A percentile compares a stretch with the other conserved stretches of the same genome.
phyloP scores from a whole-genome alignment of 768 basidiomycete genomes.

The Fomitopsis serialis region DNA sequence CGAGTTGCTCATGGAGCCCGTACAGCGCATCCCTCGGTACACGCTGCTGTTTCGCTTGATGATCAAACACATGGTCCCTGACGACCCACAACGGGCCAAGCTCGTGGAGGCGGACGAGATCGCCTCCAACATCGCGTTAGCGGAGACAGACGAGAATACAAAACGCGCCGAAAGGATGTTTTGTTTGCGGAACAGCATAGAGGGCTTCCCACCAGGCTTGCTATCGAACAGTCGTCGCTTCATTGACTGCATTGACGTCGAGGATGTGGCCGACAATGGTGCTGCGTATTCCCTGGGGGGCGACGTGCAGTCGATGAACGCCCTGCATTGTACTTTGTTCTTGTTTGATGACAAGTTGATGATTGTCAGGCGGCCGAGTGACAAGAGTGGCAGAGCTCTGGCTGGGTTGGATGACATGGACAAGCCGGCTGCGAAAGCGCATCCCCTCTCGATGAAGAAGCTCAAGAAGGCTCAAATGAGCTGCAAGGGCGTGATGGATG shows the following conservation, averaged over 20 bases:
- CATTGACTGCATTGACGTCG: slow-evolving; percentile 90
- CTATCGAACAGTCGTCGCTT: slow-evolving; percentile 85
- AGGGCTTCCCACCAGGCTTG: slow-evolving; percentile 87
- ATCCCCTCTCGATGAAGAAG: slow-evolving; percentile 48
- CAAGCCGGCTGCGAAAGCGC: slow-evolving; percentile 55
- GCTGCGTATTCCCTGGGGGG: slow-evolving; percentile 35
- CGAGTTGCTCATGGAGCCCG: slow-evolving; percentile 93
- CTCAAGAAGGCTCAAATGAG: slow-evolving; percentile 79
- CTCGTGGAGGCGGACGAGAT: slow-evolving; percentile 82
- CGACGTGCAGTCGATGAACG: slow-evolving; percentile 34
- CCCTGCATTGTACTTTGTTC: slow-evolving; percentile 82
- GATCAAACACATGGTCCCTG: slow-evolving; percentile 80
- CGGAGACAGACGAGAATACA: slow-evolving; percentile 89
- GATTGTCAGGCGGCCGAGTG: slow-evolving; percentile 80
- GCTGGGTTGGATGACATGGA: slow-evolving; percentile 79
- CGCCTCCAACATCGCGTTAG: slow-evolving; percentile 85
- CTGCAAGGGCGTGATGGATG: slow-evolving; percentile 80
- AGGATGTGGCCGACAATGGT: slow-evolving; percentile 60
- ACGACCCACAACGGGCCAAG: slow-evolving; percentile 73
- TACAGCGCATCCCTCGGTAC: slow-evolving; percentile 93
- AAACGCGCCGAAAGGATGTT: slow-evolving; percentile 86
- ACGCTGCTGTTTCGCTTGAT: slow-evolving; percentile 90
- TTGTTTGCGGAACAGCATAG: slow-evolving; percentile 77
- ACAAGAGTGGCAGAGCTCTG: slow-evolving; percentile 61
- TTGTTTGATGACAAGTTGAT: slow-evolving; percentile 93